Evolutionary conservation across 2,329 filamentous ascomycete species (phyloP).

Genomic region (Teratosphaeria gauchensis): DNA sequence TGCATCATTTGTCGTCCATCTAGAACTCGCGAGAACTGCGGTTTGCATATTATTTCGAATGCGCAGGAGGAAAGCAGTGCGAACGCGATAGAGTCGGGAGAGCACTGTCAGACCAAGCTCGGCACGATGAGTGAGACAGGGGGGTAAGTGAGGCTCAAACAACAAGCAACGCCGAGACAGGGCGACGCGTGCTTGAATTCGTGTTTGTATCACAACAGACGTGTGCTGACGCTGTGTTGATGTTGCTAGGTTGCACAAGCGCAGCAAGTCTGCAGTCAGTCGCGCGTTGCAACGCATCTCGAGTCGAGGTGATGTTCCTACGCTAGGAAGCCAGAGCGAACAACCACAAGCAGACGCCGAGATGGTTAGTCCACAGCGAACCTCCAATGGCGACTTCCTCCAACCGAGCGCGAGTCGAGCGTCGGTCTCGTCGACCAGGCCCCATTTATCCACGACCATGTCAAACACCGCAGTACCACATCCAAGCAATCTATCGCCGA

Average conservation of each 20-base stretch:
- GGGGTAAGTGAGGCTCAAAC: neutral
- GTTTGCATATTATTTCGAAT: neutral
- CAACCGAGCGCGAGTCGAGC: conserved; percentile 6
- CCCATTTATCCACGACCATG: conserved; percentile 29
- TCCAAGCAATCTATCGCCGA: conserved; percentile 10
- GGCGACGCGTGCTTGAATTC: neutral
- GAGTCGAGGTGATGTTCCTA: conserved; percentile 35
- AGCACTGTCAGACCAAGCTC: neutral
- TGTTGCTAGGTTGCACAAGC: conserved; percentile 27
- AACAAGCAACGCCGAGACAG: neutral
- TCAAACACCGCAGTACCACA: conserved; percentile 13
- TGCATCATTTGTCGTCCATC: neutral
- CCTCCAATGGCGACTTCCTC: conserved; percentile 19
- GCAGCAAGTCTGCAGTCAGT: conserved; percentile 43
- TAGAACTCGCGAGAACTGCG: neutral
- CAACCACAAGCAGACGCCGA: conserved; percentile 9
- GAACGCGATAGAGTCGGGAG: neutral
- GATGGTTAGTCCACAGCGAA: conserved; percentile 12
- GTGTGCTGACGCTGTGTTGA: neutral
- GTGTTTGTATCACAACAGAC: neutral
- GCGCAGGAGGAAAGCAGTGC: neutral
- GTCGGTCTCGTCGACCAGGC: conserved; percentile 19
- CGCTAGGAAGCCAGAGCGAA: conserved; percentile 10
- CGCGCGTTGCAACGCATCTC: conserved; percentile 45
- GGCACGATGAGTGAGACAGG: neutral